phyloP scores from a whole-genome alignment of 176 grass and related monocot species.

The Paspalum notatum region DNA sequence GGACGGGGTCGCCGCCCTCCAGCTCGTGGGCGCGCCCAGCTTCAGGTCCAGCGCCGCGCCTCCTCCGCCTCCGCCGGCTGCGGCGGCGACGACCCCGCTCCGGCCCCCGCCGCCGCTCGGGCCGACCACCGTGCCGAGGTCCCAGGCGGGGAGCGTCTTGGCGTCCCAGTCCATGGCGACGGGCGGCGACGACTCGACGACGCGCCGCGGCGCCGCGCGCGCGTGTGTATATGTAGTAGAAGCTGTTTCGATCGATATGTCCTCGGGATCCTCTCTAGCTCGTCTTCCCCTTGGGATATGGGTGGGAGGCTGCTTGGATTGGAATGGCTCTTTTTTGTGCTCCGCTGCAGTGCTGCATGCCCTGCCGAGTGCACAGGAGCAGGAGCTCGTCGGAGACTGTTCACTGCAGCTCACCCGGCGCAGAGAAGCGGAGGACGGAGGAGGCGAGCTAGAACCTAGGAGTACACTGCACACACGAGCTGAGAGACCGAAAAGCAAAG shows the following conservation, averaged over 20 bases:
- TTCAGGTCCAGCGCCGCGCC: slow-evolving; percentile 66
- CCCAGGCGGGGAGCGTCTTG: slow-evolving; percentile 71
- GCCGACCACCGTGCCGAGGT: slow-evolving; percentile 62
- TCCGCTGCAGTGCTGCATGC: too few species aligned
- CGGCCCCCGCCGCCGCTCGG: slow-evolving; percentile 8
- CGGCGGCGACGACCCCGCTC: too few species aligned
- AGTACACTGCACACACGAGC: neutral
- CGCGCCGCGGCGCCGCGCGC: too few species aligned
- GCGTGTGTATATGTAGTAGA: too few species aligned
- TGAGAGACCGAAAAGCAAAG: slow-evolving; percentile 19
- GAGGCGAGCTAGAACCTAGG: neutral
- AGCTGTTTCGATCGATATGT: neutral
- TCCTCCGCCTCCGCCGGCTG: neutral
- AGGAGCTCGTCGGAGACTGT: neutral
- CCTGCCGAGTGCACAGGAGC: neutral
- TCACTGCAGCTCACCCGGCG: neutral
- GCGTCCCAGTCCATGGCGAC: slow-evolving; percentile 73
- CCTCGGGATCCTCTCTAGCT: slow-evolving; percentile 12
- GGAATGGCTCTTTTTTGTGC: too few species aligned
- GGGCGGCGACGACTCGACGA: too few species aligned
- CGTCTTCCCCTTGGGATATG: too few species aligned
- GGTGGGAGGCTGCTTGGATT: too few species aligned
- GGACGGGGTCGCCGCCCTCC: neutral
- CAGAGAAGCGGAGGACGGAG: neutral
- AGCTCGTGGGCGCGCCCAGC: slow-evolving; percentile 64